Base-by-base conservation (phyloP, 2,329 filamentous ascomycete genomes). In the Westerdykella aurantiaca region DNA sequence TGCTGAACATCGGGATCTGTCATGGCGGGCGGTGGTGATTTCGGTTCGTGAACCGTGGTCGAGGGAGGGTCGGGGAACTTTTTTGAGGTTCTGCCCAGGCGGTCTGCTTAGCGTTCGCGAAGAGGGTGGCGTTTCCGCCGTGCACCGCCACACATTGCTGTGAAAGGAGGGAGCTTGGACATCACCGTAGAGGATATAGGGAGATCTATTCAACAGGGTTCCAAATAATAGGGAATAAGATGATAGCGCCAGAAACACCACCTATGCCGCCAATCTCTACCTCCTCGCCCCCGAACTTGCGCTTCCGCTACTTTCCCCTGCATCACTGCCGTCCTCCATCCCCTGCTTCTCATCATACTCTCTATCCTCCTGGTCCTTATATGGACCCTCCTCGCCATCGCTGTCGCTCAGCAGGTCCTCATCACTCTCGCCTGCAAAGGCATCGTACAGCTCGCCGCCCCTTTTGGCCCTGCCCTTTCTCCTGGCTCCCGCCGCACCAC, bases 401-500 rank as follows among this genome's bases (percentile, higher is more conserved):
- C 62, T 63, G 31, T 70, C 69, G 29, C 67, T 69, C 46, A 80
- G 71, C 34, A 80, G 58, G 46, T 85, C 82, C 43, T 88, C 85
- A 45, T 93, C 90, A 45, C 91, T 91, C 41, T 89, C 91, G 13
- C 88, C 90, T 0, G 93, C 93, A 75, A 98, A 98, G 4, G 93
- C 93, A 73, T 98, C 93, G 66, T 98, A 98, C 37, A 98, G 72
- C 71, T 97, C 91, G 22, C 91, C 89, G 2, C 88, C 93, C 16
- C 88, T 73, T 52, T 73, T 65, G 69, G 76, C 55, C 52, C 78
- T 75, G 45, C 73, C 72, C 14, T 71, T 73, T 68, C 46, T 67
- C 66, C 60, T 51, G 16, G 63, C 60, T 29, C 55, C 57, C 14
- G 57, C 53, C 25, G 63, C 48, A 43, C 64, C 47, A 61, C 70